Base-by-base conservation (phyloP, 192 early-diverging fungal genomes). In the Umbelopsis sp. region DNA sequence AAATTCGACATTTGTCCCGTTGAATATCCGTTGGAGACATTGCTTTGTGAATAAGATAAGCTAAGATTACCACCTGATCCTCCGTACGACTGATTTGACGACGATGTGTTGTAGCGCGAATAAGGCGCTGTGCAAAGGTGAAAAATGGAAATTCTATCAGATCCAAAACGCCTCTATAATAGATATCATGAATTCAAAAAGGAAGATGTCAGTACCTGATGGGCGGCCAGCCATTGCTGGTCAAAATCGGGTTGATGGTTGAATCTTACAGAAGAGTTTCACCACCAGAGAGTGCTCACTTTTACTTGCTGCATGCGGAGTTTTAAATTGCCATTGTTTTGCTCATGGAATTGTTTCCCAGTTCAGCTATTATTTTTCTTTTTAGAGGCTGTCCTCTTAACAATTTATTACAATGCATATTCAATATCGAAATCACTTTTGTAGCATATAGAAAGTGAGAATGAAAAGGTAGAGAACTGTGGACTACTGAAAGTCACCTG, bases 171-270 rank as follows among this genome's bases (percentile, higher is more conserved):
- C 5, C 5, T 30, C 27, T 6, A 30, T 35, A 0, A 35, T 7
- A 35, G 33, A 15, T 61, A 35, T 11, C 4, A 25, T 6, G 6
- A 41, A 37, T 52, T 52, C 22, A 23, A 35, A 35, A 5, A 33
- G 2, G 13, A 8, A 8, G 1, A 16, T 35, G 27, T 33, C 16
- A 16, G 16, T 61, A 61, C 55, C 55, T 61, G 55, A 61, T 61
- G 55, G 30, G 55, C 55, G 55, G 33, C 55, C 55, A 61, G 55
- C 55, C 55, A 61, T 61, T 61, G 55, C 55, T 30, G 55, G 55
- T 61, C 13, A 61, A 25, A 27, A 16, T 61, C 55, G 27, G 52
- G 25, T 61, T 22, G 55, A 61, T 61, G 55, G 30, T 35, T 61
- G 55, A 37, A 25, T 30, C 35, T 12, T 61, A 4, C 55, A 13